A percentile compares a stretch with the other conserved stretches of the same genome.
Conservation (phyloP, 2,329 filamentous ascomycete species). For the Basipetospora sp. region DNA sequence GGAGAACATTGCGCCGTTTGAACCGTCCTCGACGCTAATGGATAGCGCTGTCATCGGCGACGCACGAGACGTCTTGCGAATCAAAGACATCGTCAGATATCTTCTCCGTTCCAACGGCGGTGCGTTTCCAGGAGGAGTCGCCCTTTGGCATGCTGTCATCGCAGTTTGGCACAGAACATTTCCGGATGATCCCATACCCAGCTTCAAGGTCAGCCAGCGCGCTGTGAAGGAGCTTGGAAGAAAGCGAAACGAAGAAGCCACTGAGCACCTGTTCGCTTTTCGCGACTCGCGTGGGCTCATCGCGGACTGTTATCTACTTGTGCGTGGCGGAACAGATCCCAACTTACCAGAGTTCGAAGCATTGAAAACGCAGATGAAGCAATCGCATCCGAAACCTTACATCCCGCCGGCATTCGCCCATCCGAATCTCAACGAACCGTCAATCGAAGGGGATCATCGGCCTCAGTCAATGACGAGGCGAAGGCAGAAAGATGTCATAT, state of each 20-base stretch:
- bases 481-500: slow-evolving; percentile 23
- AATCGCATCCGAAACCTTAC: slow-evolving; percentile 29
- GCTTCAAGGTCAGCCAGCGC: slow-evolving; percentile 22
- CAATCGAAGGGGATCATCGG: slow-evolving; percentile 4
- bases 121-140: slow-evolving; percentile 35
- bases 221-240: slow-evolving; percentile 25
- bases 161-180: slow-evolving; percentile 30
- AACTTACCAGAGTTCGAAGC: slow-evolving; percentile 25
- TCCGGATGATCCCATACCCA: slow-evolving; percentile 24
- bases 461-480: slow-evolving; percentile 13
- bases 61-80: slow-evolving; percentile 13
- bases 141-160: slow-evolving; percentile 33
- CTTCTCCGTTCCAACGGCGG: slow-evolving; percentile 27
- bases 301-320: slow-evolving; percentile 29
- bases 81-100: slow-evolving; percentile 26
- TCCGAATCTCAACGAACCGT: background rate
- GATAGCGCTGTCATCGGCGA: background rate
- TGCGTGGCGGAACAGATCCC: slow-evolving; percentile 26
- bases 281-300: slow-evolving; percentile 26
- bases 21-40: background rate
- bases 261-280: slow-evolving; percentile 31
- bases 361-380: slow-evolving; percentile 33
- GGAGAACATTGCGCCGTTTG: background rate
- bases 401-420: slow-evolving; percentile 11
- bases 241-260: slow-evolving; percentile 18